phyloP scores from a whole-genome alignment of 2,329 filamentous ascomycete genomes.

The Didymella keratinophila region DNA sequence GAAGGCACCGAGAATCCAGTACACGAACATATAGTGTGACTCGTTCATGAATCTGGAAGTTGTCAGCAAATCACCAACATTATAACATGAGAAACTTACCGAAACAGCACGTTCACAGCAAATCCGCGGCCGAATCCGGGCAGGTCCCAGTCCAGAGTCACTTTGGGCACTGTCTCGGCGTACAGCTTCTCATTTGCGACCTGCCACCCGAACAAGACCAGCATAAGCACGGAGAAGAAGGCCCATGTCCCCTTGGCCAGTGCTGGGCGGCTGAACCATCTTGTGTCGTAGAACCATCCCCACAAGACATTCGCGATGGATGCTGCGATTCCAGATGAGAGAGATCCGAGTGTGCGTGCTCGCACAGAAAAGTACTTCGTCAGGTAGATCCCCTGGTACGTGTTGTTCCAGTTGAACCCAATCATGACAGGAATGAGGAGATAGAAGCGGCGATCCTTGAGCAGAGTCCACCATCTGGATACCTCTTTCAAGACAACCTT shows the following conservation, averaged over 20 bases:
- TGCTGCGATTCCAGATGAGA: slow-evolving; percentile 32
- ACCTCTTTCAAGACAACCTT: not conserved
- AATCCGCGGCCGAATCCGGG: not conserved
- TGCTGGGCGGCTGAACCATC: slow-evolving; percentile 50
- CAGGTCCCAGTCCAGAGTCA: not conserved
- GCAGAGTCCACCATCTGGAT: not conserved
- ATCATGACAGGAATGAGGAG: not conserved
- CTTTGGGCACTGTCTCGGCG: not conserved
- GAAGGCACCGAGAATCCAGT: not conserved
- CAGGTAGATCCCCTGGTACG: not conserved
- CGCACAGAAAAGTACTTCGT: not conserved
- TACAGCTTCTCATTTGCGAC: not conserved
- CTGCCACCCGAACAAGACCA: not conserved
- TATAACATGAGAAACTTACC: not conserved
- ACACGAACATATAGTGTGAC: not conserved
- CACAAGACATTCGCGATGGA: slow-evolving; percentile 58
- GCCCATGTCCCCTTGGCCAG: slow-evolving; percentile 56
- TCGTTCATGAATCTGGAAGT: not conserved
- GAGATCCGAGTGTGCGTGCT: not conserved
- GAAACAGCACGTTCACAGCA: not conserved
- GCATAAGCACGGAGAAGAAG: slow-evolving; percentile 45
- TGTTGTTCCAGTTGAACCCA: not conserved
- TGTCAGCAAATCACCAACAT: not conserved
- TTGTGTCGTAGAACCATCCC: slow-evolving; percentile 60
- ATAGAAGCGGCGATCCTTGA: not conserved